Conservation (phyloP, 2,329 filamentous ascomycete genomes). For the Colletotrichum liaoningense region DNA sequence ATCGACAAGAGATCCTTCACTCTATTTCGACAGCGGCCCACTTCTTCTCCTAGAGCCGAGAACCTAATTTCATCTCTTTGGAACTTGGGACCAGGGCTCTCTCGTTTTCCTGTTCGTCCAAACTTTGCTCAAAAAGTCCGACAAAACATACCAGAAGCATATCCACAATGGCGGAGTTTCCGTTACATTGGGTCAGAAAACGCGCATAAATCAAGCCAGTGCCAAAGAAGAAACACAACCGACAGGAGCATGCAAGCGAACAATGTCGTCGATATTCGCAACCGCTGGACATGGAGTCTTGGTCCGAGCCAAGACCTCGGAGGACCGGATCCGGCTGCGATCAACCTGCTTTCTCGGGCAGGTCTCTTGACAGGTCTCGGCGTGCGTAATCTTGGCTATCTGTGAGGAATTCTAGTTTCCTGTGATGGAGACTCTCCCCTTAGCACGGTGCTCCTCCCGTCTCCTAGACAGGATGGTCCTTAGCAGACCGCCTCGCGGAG, state of each 20-base stretch:
- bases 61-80: conserved; percentile 15
- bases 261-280: background rate
- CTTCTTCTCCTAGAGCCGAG: conserved; percentile 13
- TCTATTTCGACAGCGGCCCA: background rate
- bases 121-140: background rate
- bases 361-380: conserved; percentile 1
- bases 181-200: conserved; percentile 13
- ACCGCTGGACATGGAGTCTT: background rate
- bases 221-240: conserved; percentile 22
- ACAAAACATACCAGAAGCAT: background rate
- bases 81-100: background rate
- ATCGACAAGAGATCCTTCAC: conserved; percentile 19
- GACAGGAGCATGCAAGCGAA: background rate
- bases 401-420: background rate
- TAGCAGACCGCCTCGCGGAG: background rate
- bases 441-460: background rate
- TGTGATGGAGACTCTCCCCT: background rate
- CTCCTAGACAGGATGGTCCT: conserved; percentile 1
- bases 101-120: conserved; percentile 14
- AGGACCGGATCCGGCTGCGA: background rate
- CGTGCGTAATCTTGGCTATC: conserved; percentile 20
- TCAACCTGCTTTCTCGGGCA: conserved; percentile 24
- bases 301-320: conserved; percentile 4
- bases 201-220: conserved; percentile 16
- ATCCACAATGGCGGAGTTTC: conserved; percentile 16